Evolutionary conservation across 140 eudicot species (phyloP), one percentile per base, ranked within the genome.

Genomic region (Senecio squalidus): DNA sequence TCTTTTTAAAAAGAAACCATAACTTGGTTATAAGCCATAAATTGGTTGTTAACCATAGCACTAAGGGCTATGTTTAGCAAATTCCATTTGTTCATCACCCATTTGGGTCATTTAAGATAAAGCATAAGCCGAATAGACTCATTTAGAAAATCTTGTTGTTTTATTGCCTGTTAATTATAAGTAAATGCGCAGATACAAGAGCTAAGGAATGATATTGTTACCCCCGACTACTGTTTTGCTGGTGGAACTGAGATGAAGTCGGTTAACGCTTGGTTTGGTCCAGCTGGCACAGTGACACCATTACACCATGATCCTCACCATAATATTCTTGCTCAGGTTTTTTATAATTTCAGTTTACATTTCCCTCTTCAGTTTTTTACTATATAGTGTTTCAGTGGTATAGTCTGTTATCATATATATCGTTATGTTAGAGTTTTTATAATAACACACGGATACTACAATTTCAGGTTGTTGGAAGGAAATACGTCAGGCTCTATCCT

Each of bases 221-320:
- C 68, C 46, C 99, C 99, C 52, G 99, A 93, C 78, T 93, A 93
- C 74, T 84, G 95, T 80, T 88, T 69, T 78, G 83, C 88, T 76
- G 99, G 96, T 55, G 96, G 89, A 29, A 92, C 96, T 26, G 99
- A 93, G 73, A 75, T 93, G 69, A 84, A 89, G 73, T 74, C 99
- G 13, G 59, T 93, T 20, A 88, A 93, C 68, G 95, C 96, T 49
- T 93, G 99, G 99, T 88, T 93, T 69, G 99, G 99, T 74, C 99
- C 99, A 47, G 82, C 99, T 62, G 96, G 95, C 54, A 93, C 99
- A 1, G 96, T 93, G 44, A 93, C 99, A 17, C 99, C 99, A 0
- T 81, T 93, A 80, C 99, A 93, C 77, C 96, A 93, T 74, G 99
- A 88, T 69, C 99, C 96, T 25, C 96, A 93, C 73, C 99, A 93